Base-by-base conservation (phyloP, 2,329 filamentous ascomycete species). In the Calonectria pauciramosa region DNA sequence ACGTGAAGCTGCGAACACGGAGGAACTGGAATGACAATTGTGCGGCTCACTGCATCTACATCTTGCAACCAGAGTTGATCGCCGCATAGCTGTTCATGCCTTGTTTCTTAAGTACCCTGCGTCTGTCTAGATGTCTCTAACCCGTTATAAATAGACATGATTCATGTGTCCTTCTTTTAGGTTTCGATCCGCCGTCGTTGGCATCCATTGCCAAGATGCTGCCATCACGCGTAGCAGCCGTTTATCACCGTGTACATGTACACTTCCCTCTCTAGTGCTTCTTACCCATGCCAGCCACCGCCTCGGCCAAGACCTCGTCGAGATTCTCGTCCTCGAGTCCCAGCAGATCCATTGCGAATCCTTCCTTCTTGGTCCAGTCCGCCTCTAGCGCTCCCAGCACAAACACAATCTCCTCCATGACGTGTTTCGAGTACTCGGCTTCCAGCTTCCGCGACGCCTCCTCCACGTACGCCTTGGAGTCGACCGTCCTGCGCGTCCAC, bases 341-440 rank as follows among this genome's bases (percentile, higher is more conserved):
- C 67, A 90, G 80, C 54, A 87, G 75, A 8, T 86, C 84, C 88
- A 90, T 90, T 3, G 87, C 85, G 71, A 88, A 89, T 0, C 83
- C 87, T 2, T 85, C 82, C 44, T 84, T 83, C 68, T 78, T 79
- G 20, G 87, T 88, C 88, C 88, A 90, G 71, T 90, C 86, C 0
- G 88, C 88, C 56, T 89, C 86, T 0, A 89, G 74, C 0, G 86
- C 84, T 1, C 88, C 88, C 1, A 90, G 80, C 41, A 87, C 88
- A 75, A 88, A 90, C 3, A 90, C 88, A 74, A 90, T 83, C 56
- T 89, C 86, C 79, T 89, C 87, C 38, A 87, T 80, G 0, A 86
- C 85, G 56, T 77, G 76, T 34, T 76, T 73, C 1, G 81, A 81
- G 20, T 73, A 76, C 38, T 88, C 82, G 0, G 84, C 88, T 0